phyloP scores from a whole-genome alignment of 345 rosid genomes.

The Gossypium thurberi region DNA sequence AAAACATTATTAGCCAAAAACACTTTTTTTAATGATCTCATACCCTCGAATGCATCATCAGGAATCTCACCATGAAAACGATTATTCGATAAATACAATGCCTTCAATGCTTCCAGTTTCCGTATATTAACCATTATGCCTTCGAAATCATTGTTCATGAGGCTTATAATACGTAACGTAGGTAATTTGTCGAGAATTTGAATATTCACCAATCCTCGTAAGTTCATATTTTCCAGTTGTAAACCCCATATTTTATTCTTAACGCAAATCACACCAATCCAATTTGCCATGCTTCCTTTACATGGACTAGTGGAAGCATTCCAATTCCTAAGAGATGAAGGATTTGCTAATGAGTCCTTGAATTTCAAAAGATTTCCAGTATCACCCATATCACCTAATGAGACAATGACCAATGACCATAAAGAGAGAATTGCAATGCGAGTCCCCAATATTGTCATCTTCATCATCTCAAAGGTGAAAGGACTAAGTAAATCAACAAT shows the following conservation, averaged over 20 bases:
- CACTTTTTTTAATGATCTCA: conserved; percentile 53
- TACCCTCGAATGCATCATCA: conserved; percentile 46
- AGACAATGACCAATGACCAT: not conserved
- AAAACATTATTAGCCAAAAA: conserved; percentile 52
- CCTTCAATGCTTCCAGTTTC: conserved; percentile 40
- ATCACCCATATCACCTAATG: not conserved
- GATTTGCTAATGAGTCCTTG: not conserved
- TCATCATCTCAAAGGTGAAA: too few relatives aligned
- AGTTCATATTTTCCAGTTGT: not conserved
- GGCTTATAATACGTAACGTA: conserved; percentile 49
- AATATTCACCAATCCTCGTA: conserved; percentile 17
- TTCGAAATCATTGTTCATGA: conserved; percentile 55
- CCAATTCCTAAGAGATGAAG: not conserved
- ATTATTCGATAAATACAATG: conserved; percentile 61
- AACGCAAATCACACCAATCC: not conserved
- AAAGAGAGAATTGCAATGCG: not conserved
- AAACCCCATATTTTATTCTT: not conserved
- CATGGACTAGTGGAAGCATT: not conserved
- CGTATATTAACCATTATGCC: conserved; percentile 51
- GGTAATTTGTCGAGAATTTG: conserved; percentile 34
- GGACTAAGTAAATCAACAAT: too few relatives aligned
- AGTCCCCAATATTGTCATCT: too few relatives aligned
- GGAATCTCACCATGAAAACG: conserved; percentile 49
- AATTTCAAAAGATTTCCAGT: not conserved
- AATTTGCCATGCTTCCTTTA: not conserved